These are phyloP conservation scores for Lyophyllum decastes DNA, from an alignment of 768 basidiomycete genomes.

Conservation along the genomic window DNA sequence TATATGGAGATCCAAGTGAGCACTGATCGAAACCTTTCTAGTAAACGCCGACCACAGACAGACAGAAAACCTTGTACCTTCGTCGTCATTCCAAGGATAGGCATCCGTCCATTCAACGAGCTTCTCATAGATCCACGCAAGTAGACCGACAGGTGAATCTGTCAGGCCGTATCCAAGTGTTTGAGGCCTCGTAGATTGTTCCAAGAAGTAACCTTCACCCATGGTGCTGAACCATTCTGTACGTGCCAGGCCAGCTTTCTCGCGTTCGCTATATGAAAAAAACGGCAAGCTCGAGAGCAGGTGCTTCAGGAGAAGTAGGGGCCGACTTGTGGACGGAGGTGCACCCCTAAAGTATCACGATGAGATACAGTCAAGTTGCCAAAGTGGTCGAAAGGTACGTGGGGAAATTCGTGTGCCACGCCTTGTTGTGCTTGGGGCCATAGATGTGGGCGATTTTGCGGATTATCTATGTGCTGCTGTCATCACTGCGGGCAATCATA, in stretches of 20 bases:
- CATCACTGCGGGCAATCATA: too few relatives aligned
- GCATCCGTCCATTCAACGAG: constrained; percentile 48
- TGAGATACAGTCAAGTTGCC: not conserved
- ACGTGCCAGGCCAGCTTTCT: constrained; percentile 34
- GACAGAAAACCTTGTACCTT: constrained; percentile 36
- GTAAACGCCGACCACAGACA: not conserved
- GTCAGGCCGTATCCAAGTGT: constrained; percentile 55
- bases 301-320: constrained; percentile 25
- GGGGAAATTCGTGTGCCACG: constrained; percentile 51
- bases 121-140: constrained; percentile 59
- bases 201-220: constrained; percentile 36
- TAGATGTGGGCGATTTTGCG: constrained; percentile 28
- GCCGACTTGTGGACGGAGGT: constrained; percentile 22
- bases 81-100: constrained; percentile 53
- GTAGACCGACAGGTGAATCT: constrained; percentile 59
- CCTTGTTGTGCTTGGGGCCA: constrained; percentile 43
- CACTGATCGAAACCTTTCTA: constrained; percentile 34
- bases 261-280: constrained; percentile 25
- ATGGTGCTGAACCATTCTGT: constrained; percentile 26
- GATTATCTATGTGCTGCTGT: constrained; percentile 20
- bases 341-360: not conserved
- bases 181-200: constrained; percentile 51
- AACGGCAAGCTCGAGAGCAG: constrained; percentile 23
- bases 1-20: constrained; percentile 64
- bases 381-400: not conserved